A percentile compares a stretch with the other conserved stretches of the same genome.
These are phyloP conservation scores for Macrophomina phaseolina DNA, from an alignment of 2,329 filamentous ascomycete species.

Conservation along the genomic window DNA sequence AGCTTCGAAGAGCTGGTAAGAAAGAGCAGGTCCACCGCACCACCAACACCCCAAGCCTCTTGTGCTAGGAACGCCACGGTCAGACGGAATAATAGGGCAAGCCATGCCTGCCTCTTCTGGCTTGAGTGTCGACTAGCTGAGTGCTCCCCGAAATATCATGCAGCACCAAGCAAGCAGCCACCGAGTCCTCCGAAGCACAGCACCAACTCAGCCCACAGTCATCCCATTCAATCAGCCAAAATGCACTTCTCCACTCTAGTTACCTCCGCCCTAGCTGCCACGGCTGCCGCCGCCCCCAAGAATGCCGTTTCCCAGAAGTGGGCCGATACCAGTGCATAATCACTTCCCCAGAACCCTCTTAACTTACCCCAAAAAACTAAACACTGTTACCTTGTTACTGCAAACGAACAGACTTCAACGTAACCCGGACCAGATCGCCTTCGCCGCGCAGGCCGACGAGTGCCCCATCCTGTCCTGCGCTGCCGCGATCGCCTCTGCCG, in stretches of 20 bases:
- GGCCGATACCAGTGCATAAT: background rate
- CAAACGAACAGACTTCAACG: background rate
- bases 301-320: background rate
- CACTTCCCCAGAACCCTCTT: no score
- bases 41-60: no score
- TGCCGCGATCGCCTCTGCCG: background rate
- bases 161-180: no score
- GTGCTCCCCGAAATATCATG: no score
- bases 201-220: background rate
- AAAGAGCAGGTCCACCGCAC: no score
- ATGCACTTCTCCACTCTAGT: background rate
- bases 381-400: background rate
- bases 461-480: conserved; percentile 73
- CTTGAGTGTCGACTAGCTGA: no score
- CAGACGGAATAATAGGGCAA: no score
- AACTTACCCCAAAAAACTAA: no score
- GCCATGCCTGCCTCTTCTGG: no score
- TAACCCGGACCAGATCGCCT: conserved; percentile 1
- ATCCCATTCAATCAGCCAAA: background rate
- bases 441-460: conserved; percentile 81
- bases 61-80: no score
- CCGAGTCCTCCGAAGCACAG: background rate
- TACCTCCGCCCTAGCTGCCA: background rate
- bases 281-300: background rate
- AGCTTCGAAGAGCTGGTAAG: no score